Evolutionary conservation across 2,329 filamentous ascomycete species (phyloP).

Genomic region (Botrytis cinerea): DNA sequence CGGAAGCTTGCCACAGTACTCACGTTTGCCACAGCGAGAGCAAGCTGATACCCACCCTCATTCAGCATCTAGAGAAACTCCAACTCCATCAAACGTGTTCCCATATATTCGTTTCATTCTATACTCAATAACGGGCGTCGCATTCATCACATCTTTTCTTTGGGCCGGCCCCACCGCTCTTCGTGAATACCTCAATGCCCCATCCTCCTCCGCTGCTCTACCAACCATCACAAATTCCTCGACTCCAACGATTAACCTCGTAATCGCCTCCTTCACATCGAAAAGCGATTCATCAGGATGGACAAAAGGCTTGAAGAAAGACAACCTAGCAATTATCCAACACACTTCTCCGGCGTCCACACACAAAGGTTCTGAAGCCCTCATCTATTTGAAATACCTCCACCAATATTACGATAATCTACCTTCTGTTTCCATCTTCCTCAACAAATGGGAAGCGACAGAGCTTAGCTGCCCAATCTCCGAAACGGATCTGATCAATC

Average conservation of each 20-base stretch:
- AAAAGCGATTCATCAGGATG: not conserved
- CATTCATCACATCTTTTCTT: slow-evolving; percentile 19
- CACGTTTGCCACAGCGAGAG: not conserved
- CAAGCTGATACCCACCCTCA: not conserved
- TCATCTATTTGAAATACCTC: slow-evolving; percentile 8
- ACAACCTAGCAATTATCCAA: not conserved
- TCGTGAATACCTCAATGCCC: slow-evolving; percentile 6
- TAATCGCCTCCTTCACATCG: not conserved
- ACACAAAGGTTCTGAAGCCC: not conserved
- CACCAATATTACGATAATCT: slow-evolving; percentile 1
- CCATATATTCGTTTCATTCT: slow-evolving; percentile 6
- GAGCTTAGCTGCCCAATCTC: not conserved
- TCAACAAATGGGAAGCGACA: not conserved
- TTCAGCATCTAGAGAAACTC: not conserved
- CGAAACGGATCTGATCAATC: not conserved
- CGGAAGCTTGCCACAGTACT: slow-evolving; percentile 1
- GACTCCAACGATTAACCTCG: slow-evolving; percentile 10
- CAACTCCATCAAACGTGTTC: not conserved
- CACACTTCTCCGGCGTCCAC: not conserved
- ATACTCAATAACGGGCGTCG: slow-evolving; percentile 4
- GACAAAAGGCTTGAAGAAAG: not conserved
- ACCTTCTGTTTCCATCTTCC: not conserved
- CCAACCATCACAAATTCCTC: slow-evolving; percentile 6
- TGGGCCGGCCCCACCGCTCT: not conserved
- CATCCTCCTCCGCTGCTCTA: not conserved